These are phyloP conservation scores for Elongisporangium undulatum DNA, from an alignment of 352 stramenopile species.

Conservation along the genomic window DNA sequence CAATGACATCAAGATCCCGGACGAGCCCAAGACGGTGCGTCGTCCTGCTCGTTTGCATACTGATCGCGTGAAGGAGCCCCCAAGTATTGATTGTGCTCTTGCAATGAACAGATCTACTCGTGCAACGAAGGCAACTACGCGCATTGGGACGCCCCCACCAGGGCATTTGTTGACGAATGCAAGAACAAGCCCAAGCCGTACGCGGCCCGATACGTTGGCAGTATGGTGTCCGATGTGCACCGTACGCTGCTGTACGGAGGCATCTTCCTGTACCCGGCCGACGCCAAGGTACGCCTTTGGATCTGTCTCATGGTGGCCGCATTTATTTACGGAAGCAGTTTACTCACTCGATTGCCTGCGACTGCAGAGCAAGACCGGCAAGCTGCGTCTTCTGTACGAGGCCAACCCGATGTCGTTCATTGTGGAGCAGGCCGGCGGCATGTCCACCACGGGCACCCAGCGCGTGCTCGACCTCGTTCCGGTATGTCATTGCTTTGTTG, in stretches of 20 bases:
- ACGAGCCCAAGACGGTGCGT: slow-evolving; percentile 78
- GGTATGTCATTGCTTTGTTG: slow-evolving; percentile 30
- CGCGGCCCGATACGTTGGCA: slow-evolving; percentile 95
- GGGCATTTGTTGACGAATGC: slow-evolving; percentile 84
- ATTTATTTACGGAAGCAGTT: slow-evolving; percentile 1
- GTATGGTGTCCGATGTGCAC: slow-evolving; percentile 99
- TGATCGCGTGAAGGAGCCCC: neutral
- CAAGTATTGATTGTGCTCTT: slow-evolving; percentile 1
- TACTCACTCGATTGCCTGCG: neutral
- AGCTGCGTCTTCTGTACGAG: slow-evolving; percentile 98
- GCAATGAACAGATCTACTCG: slow-evolving; percentile 87
- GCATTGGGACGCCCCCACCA: slow-evolving; percentile 93
- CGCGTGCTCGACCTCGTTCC: slow-evolving; percentile 94
- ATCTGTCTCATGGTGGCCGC: neutral
- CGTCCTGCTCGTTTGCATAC: neutral
- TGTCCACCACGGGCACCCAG: slow-evolving; percentile 93
- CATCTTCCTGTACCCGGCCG: slow-evolving; percentile 97
- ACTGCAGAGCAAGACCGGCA: slow-evolving; percentile 71
- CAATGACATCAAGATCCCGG: slow-evolving; percentile 93
- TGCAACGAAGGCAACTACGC: slow-evolving; percentile 98
- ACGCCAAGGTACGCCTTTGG: slow-evolving; percentile 85
- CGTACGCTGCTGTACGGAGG: slow-evolving; percentile 98
- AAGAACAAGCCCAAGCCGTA: slow-evolving; percentile 75
- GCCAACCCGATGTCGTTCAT: slow-evolving; percentile 99
- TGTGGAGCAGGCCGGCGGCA: slow-evolving; percentile 96